Conservation (phyloP, 257 asterid genomes). For the Marsdenia floribunda region DNA sequence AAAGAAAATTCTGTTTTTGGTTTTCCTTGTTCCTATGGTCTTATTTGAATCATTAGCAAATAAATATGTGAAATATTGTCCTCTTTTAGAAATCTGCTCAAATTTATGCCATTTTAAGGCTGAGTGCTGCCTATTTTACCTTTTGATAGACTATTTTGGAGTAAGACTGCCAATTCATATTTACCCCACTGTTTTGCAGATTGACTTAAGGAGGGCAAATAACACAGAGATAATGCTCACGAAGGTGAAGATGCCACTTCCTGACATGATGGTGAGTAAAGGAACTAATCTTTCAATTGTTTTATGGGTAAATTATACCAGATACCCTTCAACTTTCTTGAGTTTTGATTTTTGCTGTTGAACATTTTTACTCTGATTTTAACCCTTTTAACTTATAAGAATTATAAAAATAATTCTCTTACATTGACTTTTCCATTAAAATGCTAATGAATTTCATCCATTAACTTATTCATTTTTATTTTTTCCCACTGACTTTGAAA, state of each 20-base stretch:
- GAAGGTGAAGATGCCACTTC: conserved; percentile 99
- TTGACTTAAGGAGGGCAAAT: conserved; percentile 97
- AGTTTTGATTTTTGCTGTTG: not conserved
- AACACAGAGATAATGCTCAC: conserved; percentile 99
- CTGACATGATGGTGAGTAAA: conserved; percentile 92
- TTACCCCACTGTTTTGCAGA: conserved; percentile 35
- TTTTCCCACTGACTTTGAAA: too few relatives aligned
- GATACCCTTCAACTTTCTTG: too few relatives aligned
- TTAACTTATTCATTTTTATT: too few relatives aligned
- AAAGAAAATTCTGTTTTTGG: not conserved
- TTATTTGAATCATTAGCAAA: not conserved
- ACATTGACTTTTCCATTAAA: too few relatives aligned
- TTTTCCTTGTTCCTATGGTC: not conserved
- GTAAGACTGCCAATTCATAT: not conserved
- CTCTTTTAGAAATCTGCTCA: not conserved
- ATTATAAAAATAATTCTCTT: too few relatives aligned
- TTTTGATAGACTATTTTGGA: not conserved
- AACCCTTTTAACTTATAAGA: too few relatives aligned
- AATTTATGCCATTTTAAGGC: not conserved
- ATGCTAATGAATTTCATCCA: too few relatives aligned
- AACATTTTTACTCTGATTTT: not conserved
- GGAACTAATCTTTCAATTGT: conserved; percentile 14
- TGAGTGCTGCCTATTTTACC: not conserved
- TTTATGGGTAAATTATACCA: not conserved
- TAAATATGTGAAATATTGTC: not conserved